Conservation (phyloP, 176 grass and related monocot species). For the Carex parvula region DNA sequence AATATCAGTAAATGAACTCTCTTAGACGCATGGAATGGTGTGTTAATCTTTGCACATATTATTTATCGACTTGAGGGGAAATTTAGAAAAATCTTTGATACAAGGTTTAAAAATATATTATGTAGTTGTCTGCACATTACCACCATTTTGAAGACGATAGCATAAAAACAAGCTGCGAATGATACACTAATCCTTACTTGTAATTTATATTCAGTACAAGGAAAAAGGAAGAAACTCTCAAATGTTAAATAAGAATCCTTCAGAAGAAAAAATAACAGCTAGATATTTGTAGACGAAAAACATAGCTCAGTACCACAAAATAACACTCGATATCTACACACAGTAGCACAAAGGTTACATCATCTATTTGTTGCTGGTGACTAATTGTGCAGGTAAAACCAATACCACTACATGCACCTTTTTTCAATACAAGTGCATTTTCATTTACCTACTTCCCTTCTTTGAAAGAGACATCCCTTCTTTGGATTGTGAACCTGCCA, state of each 20-base stretch:
- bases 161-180: not conserved
- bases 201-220: constrained; percentile 1
- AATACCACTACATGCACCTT: constrained; percentile 53
- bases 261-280: not conserved
- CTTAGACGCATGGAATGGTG: not conserved
- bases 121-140: not conserved
- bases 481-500: constrained; percentile 99
- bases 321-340: not conserved
- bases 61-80: not conserved
- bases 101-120: not conserved
- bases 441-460: constrained; percentile 99
- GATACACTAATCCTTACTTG: not conserved
- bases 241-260: not conserved
- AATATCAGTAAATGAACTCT: not conserved
- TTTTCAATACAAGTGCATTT: constrained; percentile 85
- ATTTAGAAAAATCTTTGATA: not conserved
- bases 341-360: not conserved
- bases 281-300: not conserved
- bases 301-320: not conserved
- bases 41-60: not conserved
- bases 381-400: constrained; percentile 29
- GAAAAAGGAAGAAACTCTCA: constrained; percentile 9
- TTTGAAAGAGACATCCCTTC: constrained; percentile 99
- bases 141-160: not conserved
- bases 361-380: not conserved